Base-by-base conservation (phyloP, 345 rosid genomes). In the Cardamine chenopodiifolia region DNA sequence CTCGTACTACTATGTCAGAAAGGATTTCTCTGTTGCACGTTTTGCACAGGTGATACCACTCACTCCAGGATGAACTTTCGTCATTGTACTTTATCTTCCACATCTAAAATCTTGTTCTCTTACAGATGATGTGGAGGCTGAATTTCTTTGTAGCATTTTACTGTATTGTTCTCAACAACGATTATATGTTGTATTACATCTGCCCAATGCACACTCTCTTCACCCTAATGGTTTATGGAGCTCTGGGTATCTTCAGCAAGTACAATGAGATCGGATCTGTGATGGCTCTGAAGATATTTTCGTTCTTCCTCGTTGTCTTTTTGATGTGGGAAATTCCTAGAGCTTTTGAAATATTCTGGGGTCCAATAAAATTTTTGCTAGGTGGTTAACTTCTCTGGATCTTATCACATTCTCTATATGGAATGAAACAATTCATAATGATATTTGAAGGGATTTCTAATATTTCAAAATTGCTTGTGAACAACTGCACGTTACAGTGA, bases 111-210 rank as follows among this genome's bases (percentile, higher is more conserved):
- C 53, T 74, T 83, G 26, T 55, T 48, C 45, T 66, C 23, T 35
- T 85, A 84, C 92, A 92, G 99, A 95, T 95, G 99, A 95, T 95
- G 99, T 95, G 98, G 99, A 89, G 98, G 79, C 92, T 95, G 22
- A 95, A 95, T 71, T 88, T 92, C 85, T 89, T 88, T 26, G 99
- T 95, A 74, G 90, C 89, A 69, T 90, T 95, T 76, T 82, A 90
- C 83, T 95, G 98, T 77, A 74, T 92, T 80, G 82, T 92, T 80
- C 98, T 95, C 75, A 84, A 88, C 92, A 95, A 95, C 66, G 97
- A 95, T 73, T 95, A 92, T 72, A 87, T 88, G 98, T 76, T 95
- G 70, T 95, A 92, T 76, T 95, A 95, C 76, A 95, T 92, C 76
- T 95, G 98, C 77, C 98, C 99, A 52, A 95, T 95, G 99, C 98